Conservation (phyloP, 257 asterid species). For the Penstemon newberryi region DNA sequence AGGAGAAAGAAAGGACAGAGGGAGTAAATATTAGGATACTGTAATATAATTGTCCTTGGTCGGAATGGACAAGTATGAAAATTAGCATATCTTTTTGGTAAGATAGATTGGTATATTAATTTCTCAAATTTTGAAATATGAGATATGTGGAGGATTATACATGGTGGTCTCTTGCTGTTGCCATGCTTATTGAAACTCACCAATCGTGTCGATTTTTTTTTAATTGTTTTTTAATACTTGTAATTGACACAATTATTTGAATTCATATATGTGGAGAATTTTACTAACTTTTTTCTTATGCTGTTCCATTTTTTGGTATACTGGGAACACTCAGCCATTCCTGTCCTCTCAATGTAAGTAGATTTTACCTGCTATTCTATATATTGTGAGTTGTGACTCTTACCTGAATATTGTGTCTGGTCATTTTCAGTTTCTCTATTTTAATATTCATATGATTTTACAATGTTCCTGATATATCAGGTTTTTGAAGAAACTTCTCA, state of each 20-base stretch:
- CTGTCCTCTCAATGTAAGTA: conserved; percentile 95
- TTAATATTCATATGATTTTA: conserved; percentile 9
- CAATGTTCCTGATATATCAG: conserved; percentile 34
- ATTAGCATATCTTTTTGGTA: not conserved
- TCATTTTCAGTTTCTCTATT: not conserved
- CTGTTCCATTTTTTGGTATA: conserved; percentile 32
- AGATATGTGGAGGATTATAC: not conserved
- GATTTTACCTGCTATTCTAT: conserved; percentile 12
- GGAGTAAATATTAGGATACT: no score
- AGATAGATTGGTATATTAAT: not conserved
- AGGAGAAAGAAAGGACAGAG: no score
- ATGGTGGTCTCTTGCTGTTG: conserved; percentile 1
- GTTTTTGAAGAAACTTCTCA: conserved; percentile 88
- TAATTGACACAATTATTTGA: conserved; percentile 17
- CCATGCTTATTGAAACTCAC: conserved; percentile 15
- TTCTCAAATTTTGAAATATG: conserved; percentile 8
- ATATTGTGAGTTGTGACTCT: conserved; percentile 8
- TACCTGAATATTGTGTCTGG: not conserved
- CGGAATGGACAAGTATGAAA: conserved; percentile 7
- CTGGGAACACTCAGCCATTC: conserved; percentile 72
- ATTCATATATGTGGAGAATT: conserved; percentile 14
- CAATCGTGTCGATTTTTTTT: conserved; percentile 9
- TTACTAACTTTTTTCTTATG: conserved; percentile 33
- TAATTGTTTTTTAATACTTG: conserved; percentile 5
- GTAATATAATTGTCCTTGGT: conserved; percentile 1